Evolutionary conservation across 805 yeast species (phyloP).

Genomic region (Wickerhamiella occidentalis): DNA sequence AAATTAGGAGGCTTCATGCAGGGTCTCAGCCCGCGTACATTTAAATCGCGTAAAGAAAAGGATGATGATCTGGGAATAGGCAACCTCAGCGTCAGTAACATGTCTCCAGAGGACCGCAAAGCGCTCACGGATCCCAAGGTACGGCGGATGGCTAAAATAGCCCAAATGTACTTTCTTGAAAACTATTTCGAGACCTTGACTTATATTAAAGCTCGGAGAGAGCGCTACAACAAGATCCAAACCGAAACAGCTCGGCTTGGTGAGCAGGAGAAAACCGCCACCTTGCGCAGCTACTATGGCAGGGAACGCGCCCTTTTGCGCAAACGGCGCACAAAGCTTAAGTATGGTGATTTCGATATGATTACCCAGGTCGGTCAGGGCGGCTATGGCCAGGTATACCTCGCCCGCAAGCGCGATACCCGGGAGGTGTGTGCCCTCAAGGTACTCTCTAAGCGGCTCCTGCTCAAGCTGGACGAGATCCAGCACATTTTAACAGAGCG

Average conservation of each 20-base stretch:
- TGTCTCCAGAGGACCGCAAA: constrained; percentile 13
- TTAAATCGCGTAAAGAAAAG: constrained; percentile 4
- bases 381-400: constrained; percentile 97
- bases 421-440: constrained; percentile 92
- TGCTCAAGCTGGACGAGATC: constrained; percentile 85
- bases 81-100: neutral
- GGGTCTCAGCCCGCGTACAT: constrained; percentile 3
- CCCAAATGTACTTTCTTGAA: constrained; percentile 87
- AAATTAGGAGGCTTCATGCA: constrained; percentile 3
- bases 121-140: constrained; percentile 64
- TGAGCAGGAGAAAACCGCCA: constrained; percentile 36
- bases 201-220: constrained; percentile 76
- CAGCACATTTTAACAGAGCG: constrained; percentile 93
- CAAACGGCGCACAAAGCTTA: constrained; percentile 81
- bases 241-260: constrained; percentile 31
- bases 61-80: neutral
- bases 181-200: constrained; percentile 94
- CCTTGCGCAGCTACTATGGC: constrained; percentile 70
- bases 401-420: constrained; percentile 89
- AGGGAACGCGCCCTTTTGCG: constrained; percentile 76
- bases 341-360: constrained; percentile 89
- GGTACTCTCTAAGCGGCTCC: constrained; percentile 72
- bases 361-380: constrained; percentile 99
- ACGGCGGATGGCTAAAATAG: constrained; percentile 74
- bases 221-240: constrained; percentile 63